phyloP scores from a whole-genome alignment of 1,284 basidiomycete species.

The Kalmanozyma brasiliensis region DNA sequence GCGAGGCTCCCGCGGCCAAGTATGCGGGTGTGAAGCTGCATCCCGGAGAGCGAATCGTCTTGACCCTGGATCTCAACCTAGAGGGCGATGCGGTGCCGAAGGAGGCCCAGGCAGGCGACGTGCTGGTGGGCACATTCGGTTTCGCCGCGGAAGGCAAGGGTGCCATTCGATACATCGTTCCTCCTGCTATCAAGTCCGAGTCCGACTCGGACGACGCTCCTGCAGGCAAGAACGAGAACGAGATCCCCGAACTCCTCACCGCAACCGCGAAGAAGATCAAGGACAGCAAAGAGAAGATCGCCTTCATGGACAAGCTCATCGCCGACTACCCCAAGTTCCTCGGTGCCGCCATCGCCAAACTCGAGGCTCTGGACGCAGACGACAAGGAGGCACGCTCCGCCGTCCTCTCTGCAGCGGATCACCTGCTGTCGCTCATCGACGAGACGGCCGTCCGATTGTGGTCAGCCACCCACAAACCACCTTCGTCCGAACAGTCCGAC shows the following conservation, averaged over 20 bases:
- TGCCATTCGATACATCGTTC: slow-evolving; percentile 63
- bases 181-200: slow-evolving; percentile 54
- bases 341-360: slow-evolving; percentile 58
- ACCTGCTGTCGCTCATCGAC: slow-evolving; percentile 55
- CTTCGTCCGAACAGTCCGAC: slow-evolving; percentile 57
- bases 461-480: slow-evolving; percentile 58
- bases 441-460: slow-evolving; percentile 59
- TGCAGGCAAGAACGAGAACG: slow-evolving; percentile 52
- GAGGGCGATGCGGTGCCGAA: slow-evolving; percentile 65
- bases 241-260: slow-evolving; percentile 63
- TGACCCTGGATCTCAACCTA: slow-evolving; percentile 63
- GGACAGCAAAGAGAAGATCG: slow-evolving; percentile 57
- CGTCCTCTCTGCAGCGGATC: slow-evolving; percentile 42
- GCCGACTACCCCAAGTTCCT: slow-evolving; percentile 63
- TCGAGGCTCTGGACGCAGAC: slow-evolving; percentile 53
- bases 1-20: slow-evolving; percentile 48
- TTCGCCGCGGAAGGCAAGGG: slow-evolving; percentile 58
- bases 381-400: slow-evolving; percentile 50
- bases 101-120: slow-evolving; percentile 64
- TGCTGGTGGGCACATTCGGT: slow-evolving; percentile 63
- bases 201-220: slow-evolving; percentile 23
- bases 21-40: slow-evolving; percentile 63
- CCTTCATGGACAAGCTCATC: slow-evolving; percentile 63
- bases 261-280: slow-evolving; percentile 65
- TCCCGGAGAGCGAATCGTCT: slow-evolving; percentile 61